Evolutionary conservation across 2,329 filamentous ascomycete genomes (phyloP).

Genomic region (Talaromyces sp.): DNA sequence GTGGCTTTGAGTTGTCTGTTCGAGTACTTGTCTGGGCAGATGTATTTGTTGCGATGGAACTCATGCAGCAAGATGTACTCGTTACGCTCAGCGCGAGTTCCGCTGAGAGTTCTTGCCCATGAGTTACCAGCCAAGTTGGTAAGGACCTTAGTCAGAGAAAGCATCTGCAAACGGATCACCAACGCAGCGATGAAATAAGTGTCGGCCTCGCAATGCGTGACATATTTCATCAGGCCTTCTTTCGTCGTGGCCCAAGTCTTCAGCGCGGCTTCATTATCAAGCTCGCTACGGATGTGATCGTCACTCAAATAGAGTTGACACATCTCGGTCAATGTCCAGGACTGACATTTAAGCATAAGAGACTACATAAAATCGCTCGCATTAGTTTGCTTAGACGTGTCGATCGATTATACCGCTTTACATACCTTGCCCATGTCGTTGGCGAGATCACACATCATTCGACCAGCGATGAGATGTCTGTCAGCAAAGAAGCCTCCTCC

Average conservation of each 20-base stretch:
- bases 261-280: constrained; percentile 82
- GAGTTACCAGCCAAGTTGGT: constrained; percentile 97
- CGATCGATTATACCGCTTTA: not conserved
- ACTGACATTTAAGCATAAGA: constrained; percentile 93
- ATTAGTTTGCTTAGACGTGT: constrained; percentile 21
- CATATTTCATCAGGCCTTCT: constrained; percentile 84
- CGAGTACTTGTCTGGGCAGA: constrained; percentile 89
- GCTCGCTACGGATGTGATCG: constrained; percentile 67
- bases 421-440: constrained; percentile 85
- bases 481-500: constrained; percentile 88
- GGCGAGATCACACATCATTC: constrained; percentile 85
- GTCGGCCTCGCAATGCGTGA: constrained; percentile 89
- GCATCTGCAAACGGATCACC: constrained; percentile 80
- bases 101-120: constrained; percentile 92
- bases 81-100: constrained; percentile 93
- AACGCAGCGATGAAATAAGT: constrained; percentile 94
- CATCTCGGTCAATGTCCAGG: constrained; percentile 98
- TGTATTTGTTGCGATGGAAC: constrained; percentile 94
- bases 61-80: constrained; percentile 98
- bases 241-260: constrained; percentile 81
- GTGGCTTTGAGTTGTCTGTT: constrained; percentile 70
- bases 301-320: constrained; percentile 79
- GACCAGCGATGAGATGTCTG: constrained; percentile 79
- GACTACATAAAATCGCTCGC: constrained; percentile 46
- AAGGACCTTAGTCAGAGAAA: constrained; percentile 88